A percentile compares a stretch with the other conserved stretches of the same genome.
Evolutionary conservation across 2,329 filamentous ascomycete species (phyloP).

Genomic region (Phoma herbarum): DNA sequence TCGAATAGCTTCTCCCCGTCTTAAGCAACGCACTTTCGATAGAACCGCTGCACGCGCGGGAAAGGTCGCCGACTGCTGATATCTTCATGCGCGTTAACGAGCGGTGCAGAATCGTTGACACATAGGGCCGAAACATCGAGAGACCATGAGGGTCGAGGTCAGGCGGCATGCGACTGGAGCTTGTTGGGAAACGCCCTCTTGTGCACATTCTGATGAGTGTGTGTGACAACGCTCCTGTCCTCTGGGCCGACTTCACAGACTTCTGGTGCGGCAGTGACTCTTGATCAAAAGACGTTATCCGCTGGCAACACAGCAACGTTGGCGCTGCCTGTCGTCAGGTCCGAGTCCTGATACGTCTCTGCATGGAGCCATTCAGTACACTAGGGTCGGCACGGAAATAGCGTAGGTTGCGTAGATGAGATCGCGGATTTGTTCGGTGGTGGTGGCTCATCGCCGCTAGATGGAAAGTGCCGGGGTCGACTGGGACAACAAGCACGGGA

Average conservation of each 20-base stretch:
- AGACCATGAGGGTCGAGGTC: constrained; percentile 4
- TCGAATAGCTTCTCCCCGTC: constrained; percentile 9
- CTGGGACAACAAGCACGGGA: constrained; percentile 12
- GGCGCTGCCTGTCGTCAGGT: background rate
- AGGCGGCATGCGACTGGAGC: constrained; percentile 9
- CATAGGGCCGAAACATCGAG: constrained; percentile 18
- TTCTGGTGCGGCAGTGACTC: background rate
- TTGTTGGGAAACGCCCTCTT: constrained; percentile 7
- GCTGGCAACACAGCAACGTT: constrained; percentile 1
- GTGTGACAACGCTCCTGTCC: constrained; percentile 28
- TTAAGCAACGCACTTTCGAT: constrained; percentile 22
- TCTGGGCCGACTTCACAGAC: constrained; percentile 1
- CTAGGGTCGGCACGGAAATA: constrained; percentile 32
- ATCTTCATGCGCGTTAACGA: background rate
- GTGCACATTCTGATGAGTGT: constrained; percentile 9
- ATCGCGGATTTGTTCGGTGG: constrained; percentile 40
- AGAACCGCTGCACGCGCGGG: constrained; percentile 22
- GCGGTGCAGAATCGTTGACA: constrained; percentile 5
- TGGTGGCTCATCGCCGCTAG: constrained; percentile 7
- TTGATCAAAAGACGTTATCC: constrained; percentile 7
- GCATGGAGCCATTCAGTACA: constrained; percentile 29
- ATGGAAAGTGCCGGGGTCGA: constrained; percentile 15
- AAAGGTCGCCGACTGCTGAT: constrained; percentile 5
- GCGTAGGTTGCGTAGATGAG: constrained; percentile 17
- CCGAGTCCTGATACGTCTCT: constrained; percentile 8